phyloP scores from a whole-genome alignment of 371 early-diverging fungal genomes.

The Amoeboaphelidium protococcarum region DNA sequence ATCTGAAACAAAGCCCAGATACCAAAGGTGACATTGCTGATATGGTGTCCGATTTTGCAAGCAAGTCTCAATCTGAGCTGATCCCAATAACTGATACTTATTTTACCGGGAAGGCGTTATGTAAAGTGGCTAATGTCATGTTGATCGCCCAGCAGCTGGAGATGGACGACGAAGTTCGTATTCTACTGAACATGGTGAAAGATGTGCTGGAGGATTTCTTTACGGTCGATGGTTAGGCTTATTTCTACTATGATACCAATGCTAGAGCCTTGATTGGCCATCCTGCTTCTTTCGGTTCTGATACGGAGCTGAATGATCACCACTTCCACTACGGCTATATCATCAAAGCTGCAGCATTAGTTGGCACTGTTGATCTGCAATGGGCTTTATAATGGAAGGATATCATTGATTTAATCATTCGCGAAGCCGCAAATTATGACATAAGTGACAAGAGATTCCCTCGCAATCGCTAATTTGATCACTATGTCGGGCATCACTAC shows the following conservation, averaged over 20 bases:
- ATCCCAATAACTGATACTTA: not conserved
- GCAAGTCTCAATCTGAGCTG: not conserved
- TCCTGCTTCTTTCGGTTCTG: not conserved
- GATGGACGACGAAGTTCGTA: not conserved
- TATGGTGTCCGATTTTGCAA: not conserved
- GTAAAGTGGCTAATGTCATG: not conserved
- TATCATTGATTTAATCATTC: not conserved
- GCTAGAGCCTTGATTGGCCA: not conserved
- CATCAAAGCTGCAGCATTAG: not conserved
- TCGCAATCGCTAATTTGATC: not conserved
- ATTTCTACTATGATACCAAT: not conserved
- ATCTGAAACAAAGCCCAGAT: not conserved
- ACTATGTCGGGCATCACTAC: not conserved
- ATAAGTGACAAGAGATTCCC: not conserved
- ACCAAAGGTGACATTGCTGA: not conserved
- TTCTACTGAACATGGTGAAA: not conserved
- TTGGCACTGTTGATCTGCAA: not conserved
- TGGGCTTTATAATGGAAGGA: not conserved
- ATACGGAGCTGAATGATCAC: not conserved
- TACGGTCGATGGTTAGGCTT: not conserved
- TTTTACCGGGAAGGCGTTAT: not conserved
- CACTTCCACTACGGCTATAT: not conserved
- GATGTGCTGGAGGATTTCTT: not conserved
- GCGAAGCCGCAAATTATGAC: not conserved
- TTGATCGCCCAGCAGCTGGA: not conserved